Percentiles rank a stretch among this genome's conserved stretches.
phyloP scores from a whole-genome alignment of 164 flowering plant species.

The Magnolia sinica region DNA sequence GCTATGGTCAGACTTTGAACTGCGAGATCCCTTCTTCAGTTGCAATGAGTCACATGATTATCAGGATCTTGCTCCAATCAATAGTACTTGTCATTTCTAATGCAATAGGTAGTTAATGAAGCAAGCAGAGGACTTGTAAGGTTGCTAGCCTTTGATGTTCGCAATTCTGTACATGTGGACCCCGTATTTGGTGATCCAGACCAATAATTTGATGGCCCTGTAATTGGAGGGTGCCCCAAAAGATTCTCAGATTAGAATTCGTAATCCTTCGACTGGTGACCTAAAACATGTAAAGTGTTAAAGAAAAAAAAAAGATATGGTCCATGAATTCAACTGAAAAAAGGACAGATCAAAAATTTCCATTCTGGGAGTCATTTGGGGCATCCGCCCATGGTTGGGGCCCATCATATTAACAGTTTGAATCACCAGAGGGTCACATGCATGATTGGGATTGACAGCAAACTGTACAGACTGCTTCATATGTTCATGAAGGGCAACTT shows the following conservation, averaged over 20 bases:
- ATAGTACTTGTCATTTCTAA: neutral
- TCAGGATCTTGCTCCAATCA: neutral
- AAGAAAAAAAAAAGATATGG: neutral
- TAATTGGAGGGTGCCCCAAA: too few relatives aligned
- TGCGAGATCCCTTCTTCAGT: constrained; percentile 43
- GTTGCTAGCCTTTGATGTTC: too few relatives aligned
- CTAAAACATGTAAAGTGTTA: neutral
- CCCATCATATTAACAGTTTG: neutral
- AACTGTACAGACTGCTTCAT: constrained; percentile 59
- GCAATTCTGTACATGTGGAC: too few relatives aligned
- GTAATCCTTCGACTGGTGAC: neutral
- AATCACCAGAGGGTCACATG: neutral
- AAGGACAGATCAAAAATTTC: neutral
- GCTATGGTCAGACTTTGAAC: constrained; percentile 27
- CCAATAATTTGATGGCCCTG: too few relatives aligned
- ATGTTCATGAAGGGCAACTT: constrained; percentile 98
- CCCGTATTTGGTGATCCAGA: too few relatives aligned
- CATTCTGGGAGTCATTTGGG: neutral
- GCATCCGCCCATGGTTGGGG: neutral
- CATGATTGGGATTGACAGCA: too few relatives aligned
- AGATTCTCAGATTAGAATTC: too few relatives aligned
- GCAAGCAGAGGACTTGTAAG: too few relatives aligned
- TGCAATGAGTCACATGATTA: neutral
- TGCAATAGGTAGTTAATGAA: too few relatives aligned
- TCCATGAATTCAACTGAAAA: neutral